phyloP scores from a whole-genome alignment of 257 asterid species.

The Ajuga chamaepitys region DNA sequence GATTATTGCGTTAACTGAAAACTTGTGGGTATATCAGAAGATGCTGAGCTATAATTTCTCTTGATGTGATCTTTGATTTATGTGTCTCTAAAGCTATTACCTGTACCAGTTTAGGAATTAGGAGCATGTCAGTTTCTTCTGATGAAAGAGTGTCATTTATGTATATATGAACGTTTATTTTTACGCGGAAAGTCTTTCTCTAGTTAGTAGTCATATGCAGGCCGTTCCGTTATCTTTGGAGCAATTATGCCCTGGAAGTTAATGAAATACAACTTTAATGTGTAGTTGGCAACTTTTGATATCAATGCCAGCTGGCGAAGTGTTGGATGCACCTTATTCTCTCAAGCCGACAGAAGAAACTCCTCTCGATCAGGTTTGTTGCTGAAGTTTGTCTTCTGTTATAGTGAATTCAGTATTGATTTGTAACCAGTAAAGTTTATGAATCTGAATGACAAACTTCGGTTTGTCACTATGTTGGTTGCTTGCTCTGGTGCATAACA shows the following conservation, averaged over 20 bases:
- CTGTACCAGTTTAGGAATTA: not conserved
- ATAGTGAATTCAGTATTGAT: not conserved
- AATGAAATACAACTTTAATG: constrained; percentile 18
- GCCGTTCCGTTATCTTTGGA: not conserved
- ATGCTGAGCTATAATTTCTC: not conserved
- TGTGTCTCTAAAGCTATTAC: not conserved
- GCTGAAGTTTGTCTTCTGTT: not conserved
- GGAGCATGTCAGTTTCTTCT: not conserved
- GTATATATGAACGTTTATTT: not conserved
- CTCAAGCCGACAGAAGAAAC: constrained; percentile 57
- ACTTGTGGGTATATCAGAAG: not conserved
- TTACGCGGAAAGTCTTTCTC: not conserved
- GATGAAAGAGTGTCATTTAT: not conserved
- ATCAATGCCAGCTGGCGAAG: constrained; percentile 78
- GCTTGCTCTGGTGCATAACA: not conserved
- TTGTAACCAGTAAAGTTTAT: not conserved
- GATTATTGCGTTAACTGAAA: not conserved
- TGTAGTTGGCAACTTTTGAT: constrained; percentile 80
- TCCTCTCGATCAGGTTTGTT: constrained; percentile 73
- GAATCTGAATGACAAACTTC: not conserved
- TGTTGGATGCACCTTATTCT: constrained; percentile 70
- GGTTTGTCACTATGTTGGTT: constrained; percentile 3
- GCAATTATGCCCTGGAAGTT: constrained; percentile 12
- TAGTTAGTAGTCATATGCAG: not conserved
- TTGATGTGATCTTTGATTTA: constrained; percentile 8